Percentiles rank a stretch among this genome's conserved stretches.
Conservation (phyloP, 2,329 filamentous ascomycete genomes). For the Lachnellula cervina region DNA sequence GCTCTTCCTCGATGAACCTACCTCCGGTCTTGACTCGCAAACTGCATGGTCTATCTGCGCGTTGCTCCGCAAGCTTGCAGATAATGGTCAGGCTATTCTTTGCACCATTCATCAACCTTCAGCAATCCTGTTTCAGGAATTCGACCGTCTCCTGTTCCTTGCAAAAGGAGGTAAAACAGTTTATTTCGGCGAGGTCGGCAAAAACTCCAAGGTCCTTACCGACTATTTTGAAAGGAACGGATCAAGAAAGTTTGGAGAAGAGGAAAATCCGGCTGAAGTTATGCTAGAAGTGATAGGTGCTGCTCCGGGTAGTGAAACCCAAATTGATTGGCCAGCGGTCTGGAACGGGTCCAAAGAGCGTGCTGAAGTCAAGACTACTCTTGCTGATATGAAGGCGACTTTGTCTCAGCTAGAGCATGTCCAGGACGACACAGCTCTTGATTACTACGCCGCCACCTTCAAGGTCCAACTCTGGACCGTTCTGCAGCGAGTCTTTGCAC, state of each 20-base stretch:
- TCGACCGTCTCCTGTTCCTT: slow-evolving; percentile 75
- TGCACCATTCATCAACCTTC: slow-evolving; percentile 98
- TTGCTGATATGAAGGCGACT: slow-evolving; percentile 47
- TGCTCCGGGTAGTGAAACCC: slow-evolving; percentile 56
- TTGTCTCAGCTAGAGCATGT: slow-evolving; percentile 30
- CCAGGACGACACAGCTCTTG: slow-evolving; percentile 27
- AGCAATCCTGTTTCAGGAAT: slow-evolving; percentile 89
- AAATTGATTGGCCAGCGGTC: slow-evolving; percentile 58
- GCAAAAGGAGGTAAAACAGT: slow-evolving; percentile 71
- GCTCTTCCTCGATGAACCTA: slow-evolving; percentile 92
- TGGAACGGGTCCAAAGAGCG: slow-evolving; percentile 53
- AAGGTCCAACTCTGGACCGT: slow-evolving; percentile 50
- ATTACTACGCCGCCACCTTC: slow-evolving; percentile 61
- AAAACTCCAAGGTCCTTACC: slow-evolving; percentile 62
- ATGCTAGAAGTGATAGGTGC: slow-evolving; percentile 63
- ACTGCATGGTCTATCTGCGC: slow-evolving; percentile 90
- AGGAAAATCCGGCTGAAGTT: slow-evolving; percentile 78
- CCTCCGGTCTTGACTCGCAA: slow-evolving; percentile 87
- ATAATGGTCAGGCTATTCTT: slow-evolving; percentile 87
- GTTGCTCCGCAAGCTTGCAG: slow-evolving; percentile 82
- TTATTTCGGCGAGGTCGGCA: slow-evolving; percentile 76
- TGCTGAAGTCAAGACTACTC: slow-evolving; percentile 37
- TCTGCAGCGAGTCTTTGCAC: slow-evolving; percentile 54
- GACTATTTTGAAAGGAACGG: slow-evolving; percentile 74
- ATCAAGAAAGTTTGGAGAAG: slow-evolving; percentile 56